Conservation (phyloP, 164 flowering plant genomes). For the Aristolochia californica region DNA sequence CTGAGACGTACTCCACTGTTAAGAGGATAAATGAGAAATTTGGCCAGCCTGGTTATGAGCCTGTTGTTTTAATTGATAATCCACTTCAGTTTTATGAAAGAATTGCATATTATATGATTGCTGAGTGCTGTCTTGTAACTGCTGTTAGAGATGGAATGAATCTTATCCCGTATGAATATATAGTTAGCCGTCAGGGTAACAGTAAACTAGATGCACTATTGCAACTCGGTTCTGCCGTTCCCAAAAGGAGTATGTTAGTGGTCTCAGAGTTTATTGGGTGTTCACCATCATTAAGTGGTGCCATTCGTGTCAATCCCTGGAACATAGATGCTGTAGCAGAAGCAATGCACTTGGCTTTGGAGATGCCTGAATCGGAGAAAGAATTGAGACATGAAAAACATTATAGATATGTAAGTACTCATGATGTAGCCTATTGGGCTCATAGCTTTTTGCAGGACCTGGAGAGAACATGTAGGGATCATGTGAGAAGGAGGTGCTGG, state of each 20-base stretch:
- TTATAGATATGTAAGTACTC: conserved; percentile 45
- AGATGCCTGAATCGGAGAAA: conserved; percentile 34
- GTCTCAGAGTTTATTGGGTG: conserved; percentile 58
- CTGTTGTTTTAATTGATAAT: conserved; percentile 41
- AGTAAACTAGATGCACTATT: conserved; percentile 28
- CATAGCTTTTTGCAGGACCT: conserved; percentile 47
- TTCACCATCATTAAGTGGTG: conserved; percentile 59
- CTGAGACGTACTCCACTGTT: conserved; percentile 34
- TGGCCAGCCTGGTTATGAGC: conserved; percentile 37
- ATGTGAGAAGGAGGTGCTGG: conserved; percentile 48
- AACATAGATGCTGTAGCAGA: conserved; percentile 52
- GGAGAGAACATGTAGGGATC: conserved; percentile 46
- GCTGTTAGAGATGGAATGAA: conserved; percentile 69
- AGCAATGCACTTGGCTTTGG: conserved; percentile 47
- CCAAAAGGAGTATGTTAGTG: conserved; percentile 59
- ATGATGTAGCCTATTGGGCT: conserved; percentile 60
- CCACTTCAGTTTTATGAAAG: conserved; percentile 46
- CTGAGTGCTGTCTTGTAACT: conserved; percentile 57
- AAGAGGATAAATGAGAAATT: conserved; percentile 35
- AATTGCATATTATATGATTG: conserved; percentile 41
- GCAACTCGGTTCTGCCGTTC: conserved; percentile 19
- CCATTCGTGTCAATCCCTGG: conserved; percentile 60
- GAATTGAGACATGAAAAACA: conserved; percentile 57
- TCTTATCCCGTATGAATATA: conserved; percentile 52
- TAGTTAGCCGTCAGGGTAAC: conserved; percentile 44